Evolutionary conservation across 768 basidiomycete species (phyloP), one percentile per base, ranked within the genome.

Genomic region (Mycena chlorophos): DNA sequence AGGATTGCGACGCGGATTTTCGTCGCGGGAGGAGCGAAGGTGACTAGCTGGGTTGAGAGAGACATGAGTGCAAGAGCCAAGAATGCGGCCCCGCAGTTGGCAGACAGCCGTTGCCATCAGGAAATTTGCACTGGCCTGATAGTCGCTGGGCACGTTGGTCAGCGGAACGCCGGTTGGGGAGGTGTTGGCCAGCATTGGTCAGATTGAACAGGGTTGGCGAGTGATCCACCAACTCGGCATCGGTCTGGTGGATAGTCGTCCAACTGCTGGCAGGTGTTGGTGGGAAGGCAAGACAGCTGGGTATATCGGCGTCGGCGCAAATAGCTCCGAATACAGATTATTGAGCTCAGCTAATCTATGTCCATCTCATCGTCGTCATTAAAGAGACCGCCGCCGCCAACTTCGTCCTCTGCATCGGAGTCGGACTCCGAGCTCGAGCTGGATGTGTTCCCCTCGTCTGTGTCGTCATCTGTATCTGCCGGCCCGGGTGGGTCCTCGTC

Each of bases 1-100:
- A 77, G 66, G 45, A 79, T 66, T 3, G 75, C 64, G 6, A 70
- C 60, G 4, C 68, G 69, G 51, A 79, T 78, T 58, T 79, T 80
- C 6, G 71, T 74, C 4, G 57, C 52, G 4, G 68, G 23, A 2
- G 69, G 49, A 5, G 74, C 73, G 22, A 26, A 43, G 23, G 63
- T 65, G 23, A 71, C 54, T 20, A 54, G 23, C 34, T 77, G 77
- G 6, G 46, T 29, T 38, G 54, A 64, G 20, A 75, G 68, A 17
- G 63, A 34, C 31, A 34, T 34, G 31, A 34, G 10, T 8, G 31
- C 8, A 34, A 17, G 17, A 8, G 17, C 10, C 31, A 34, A 34
- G 31, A 8, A 34, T 8, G 31, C 17, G n/a, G n/a, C n/a, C n/a
- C n/a, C n/a, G n/a, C n/a, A n/a, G n/a, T n/a, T n/a, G n/a, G n/a